Conservation (phyloP, 495 filamentous ascomycete genomes). For the Clavariopsis aquatica region DNA sequence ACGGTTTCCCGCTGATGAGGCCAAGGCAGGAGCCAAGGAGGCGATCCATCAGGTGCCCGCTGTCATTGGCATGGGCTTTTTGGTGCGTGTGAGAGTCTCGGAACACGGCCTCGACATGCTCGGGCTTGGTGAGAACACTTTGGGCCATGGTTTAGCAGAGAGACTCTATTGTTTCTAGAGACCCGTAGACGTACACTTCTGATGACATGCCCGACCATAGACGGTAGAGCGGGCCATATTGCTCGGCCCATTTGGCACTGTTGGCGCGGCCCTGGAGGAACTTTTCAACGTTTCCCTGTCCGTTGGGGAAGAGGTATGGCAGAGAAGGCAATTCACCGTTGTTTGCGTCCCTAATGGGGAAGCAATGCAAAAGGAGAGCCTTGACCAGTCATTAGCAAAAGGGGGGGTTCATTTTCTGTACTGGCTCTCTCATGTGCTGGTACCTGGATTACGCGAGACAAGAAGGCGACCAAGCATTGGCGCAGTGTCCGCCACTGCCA, state of each 20-base stretch:
- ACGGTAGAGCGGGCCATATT: background rate
- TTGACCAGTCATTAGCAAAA: background rate
- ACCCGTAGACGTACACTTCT: background rate
- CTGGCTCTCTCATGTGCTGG: too few species aligned
- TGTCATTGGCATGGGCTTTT: slow-evolving; percentile 18
- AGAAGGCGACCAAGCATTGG: too few species aligned
- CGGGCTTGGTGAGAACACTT: slow-evolving; percentile 5
- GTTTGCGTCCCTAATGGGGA: background rate
- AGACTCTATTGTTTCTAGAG: background rate
- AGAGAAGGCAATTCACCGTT: background rate
- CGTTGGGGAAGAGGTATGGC: slow-evolving; percentile 10
- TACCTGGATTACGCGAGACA: too few species aligned
- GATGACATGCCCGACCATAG: background rate
- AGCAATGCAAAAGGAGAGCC: background rate
- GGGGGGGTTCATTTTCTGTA: too few species aligned
- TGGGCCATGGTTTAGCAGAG: background rate
- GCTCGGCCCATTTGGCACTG: background rate
- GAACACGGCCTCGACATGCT: slow-evolving; percentile 13
- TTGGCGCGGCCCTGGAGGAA: background rate
- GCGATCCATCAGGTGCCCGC: slow-evolving; percentile 43
- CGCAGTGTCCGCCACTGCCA: too few species aligned
- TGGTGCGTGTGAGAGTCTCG: slow-evolving; percentile 16
- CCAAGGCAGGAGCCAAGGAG: slow-evolving; percentile 48
- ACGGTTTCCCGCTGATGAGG: slow-evolving; percentile 42
- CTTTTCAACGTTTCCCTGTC: slow-evolving; percentile 14